These are phyloP conservation scores for Malbranchea zuffiana DNA, from an alignment of 2,329 filamentous ascomycete species.

Conservation along the genomic window DNA sequence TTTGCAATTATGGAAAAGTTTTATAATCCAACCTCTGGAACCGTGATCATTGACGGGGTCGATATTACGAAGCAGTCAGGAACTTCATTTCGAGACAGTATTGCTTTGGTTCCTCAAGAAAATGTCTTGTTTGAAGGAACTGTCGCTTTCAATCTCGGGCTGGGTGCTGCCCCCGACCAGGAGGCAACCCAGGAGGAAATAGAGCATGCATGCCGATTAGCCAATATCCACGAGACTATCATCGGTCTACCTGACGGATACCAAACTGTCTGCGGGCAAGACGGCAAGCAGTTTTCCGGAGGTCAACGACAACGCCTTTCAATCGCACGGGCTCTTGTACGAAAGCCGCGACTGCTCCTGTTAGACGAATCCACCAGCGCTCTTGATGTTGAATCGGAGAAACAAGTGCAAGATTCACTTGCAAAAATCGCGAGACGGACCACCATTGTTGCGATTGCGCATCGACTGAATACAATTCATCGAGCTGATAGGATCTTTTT, in stretches of 20 bases:
- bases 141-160: slow-evolving; percentile 38
- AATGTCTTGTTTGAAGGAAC: slow-evolving; percentile 39
- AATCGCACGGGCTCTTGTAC: slow-evolving; percentile 47
- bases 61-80: slow-evolving; percentile 35
- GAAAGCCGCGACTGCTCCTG: slow-evolving; percentile 46
- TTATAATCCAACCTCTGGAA: slow-evolving; percentile 42
- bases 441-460: slow-evolving; percentile 34
- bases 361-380: slow-evolving; percentile 52
- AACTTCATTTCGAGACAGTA: slow-evolving; percentile 34
- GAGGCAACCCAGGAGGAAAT: slow-evolving; percentile 51
- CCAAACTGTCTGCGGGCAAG: slow-evolving; percentile 47
- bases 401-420: slow-evolving; percentile 36
- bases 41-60: slow-evolving; percentile 42
- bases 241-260: slow-evolving; percentile 53
- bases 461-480: slow-evolving; percentile 33
- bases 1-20: slow-evolving; percentile 47
- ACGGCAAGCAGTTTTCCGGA: slow-evolving; percentile 45
- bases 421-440: slow-evolving; percentile 24
- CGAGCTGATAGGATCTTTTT: slow-evolving; percentile 71
- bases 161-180: slow-evolving; percentile 42
- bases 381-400: slow-evolving; percentile 45
- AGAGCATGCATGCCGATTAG: slow-evolving; percentile 53
- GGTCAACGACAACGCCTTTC: slow-evolving; percentile 50
- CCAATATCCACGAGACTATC: slow-evolving; percentile 62
- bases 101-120: slow-evolving; percentile 40